These are phyloP conservation scores for Eucalyptus erythrocorys DNA, from an alignment of 345 rosid genomes.

Conservation along the genomic window DNA sequence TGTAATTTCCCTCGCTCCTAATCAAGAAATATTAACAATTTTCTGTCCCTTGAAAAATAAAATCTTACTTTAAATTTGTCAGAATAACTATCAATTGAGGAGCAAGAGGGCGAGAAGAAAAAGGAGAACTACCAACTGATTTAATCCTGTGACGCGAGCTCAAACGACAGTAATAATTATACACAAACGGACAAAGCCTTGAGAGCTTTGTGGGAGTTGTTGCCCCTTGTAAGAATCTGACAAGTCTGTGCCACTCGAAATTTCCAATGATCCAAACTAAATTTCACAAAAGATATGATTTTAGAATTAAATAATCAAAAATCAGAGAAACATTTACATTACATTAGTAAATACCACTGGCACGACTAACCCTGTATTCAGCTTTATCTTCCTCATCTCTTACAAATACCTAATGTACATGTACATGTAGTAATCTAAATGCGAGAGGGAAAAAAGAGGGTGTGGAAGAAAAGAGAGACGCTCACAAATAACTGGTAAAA, in stretches of 20 bases:
- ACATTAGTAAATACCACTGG: not conserved
- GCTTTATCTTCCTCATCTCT: not conserved
- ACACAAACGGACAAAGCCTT: not conserved
- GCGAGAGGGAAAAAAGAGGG: not conserved
- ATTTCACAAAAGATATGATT: not conserved
- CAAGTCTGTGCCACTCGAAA: not conserved
- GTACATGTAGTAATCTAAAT: not conserved
- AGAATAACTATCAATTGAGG: not conserved
- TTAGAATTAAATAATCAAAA: not conserved
- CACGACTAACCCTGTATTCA: not conserved
- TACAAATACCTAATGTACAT: conserved; percentile 2
- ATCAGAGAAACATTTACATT: not conserved
- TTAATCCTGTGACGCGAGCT: not conserved
- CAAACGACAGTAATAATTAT: not conserved
- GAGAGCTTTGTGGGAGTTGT: not conserved
- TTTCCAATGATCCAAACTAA: not conserved
- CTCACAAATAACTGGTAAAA: conserved; percentile 2
- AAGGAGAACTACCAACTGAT: not conserved
- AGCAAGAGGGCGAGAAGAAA: not conserved
- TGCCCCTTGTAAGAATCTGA: not conserved
- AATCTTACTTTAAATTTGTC: not conserved
- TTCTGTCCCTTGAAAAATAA: not conserved
- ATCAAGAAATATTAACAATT: not conserved
- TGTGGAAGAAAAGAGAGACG: not conserved
- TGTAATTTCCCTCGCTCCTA: not conserved